Percentiles rank a stretch among this genome's conserved stretches.
These are phyloP conservation scores for Cairneyella variabilis DNA, from an alignment of 495 filamentous ascomycete species.

Conservation along the genomic window DNA sequence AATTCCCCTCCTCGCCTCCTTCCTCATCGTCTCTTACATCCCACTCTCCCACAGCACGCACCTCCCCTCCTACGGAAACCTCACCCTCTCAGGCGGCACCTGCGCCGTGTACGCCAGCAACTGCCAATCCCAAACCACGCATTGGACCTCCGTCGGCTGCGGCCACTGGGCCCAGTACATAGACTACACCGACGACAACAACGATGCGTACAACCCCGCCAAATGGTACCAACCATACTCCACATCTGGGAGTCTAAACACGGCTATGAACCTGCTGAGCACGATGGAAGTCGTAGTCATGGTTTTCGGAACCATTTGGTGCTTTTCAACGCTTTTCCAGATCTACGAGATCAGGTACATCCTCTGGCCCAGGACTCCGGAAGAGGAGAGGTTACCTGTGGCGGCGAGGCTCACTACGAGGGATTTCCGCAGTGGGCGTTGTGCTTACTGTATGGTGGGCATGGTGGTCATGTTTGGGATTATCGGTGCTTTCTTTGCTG, in stretches of 20 bases:
- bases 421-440: too few species aligned
- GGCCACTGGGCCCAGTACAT: neutral
- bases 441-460: neutral
- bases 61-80: neutral
- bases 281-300: neutral
- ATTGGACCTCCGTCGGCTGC: neutral
- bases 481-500: neutral
- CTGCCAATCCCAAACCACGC: neutral
- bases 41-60: neutral
- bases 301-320: neutral
- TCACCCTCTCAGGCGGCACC: neutral
- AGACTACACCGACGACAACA: neutral
- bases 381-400: neutral
- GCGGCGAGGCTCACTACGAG: too few species aligned
- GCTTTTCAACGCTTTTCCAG: neutral
- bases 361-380: neutral
- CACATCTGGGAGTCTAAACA: neutral
- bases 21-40: neutral
- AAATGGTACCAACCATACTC: neutral
- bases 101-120: neutral
- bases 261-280: neutral
- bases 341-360: slow-evolving; percentile 1
- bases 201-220: neutral
- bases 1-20: neutral
- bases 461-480: neutral